Evolutionary conservation across 306 rosid genomes (phyloP), one percentile per base, ranked within the genome.

Genomic region (Acmispon strigosus): DNA sequence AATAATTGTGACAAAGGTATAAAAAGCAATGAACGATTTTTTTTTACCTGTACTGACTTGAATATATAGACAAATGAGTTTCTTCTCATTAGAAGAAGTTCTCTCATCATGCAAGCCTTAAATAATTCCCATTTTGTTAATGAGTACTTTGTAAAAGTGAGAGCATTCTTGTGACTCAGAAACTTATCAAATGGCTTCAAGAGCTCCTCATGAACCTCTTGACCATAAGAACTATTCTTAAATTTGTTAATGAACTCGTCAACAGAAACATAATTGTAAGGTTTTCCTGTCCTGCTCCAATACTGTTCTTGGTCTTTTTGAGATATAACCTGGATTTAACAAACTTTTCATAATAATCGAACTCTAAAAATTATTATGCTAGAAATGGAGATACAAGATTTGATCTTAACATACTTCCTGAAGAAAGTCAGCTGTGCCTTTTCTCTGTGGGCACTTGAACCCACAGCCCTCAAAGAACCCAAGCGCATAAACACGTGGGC

Each of bases 381-480:
- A 72, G 47, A 72, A 43, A 66, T n/a, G 56, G 27, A 72, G 39
- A 63, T 45, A 10, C 39, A 68, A 59, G 44, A 16, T 22, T 44
- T 44, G 51, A 37, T 18, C 15, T 15, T 14, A 20, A 47, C 84
- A 18, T 77, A 78, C 93, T 82, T 88, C 89, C 62, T 88, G 90
- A 27, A 88, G 84, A 69, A 88, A 88, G 60, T 88, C 89, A 27
- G 89, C 82, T 8, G 79, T 67, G 42, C 83, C 86, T 76, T 88
- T 86, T 20, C 89, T 55, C 16, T 77, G 80, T 1, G 90, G 91
- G 56, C 87, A 78, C 9, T 65, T 76, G 51, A 88, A 86, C 8
- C 91, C 89, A 22, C 87, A 80, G 0, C 52, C 71, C 49, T 76
- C 69, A 55, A 84, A 88, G 79, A 86, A 88, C 53, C 64, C 58